Evolutionary conservation across 345 rosid genomes (phyloP).

Genomic region (Hibiscus trionum): DNA sequence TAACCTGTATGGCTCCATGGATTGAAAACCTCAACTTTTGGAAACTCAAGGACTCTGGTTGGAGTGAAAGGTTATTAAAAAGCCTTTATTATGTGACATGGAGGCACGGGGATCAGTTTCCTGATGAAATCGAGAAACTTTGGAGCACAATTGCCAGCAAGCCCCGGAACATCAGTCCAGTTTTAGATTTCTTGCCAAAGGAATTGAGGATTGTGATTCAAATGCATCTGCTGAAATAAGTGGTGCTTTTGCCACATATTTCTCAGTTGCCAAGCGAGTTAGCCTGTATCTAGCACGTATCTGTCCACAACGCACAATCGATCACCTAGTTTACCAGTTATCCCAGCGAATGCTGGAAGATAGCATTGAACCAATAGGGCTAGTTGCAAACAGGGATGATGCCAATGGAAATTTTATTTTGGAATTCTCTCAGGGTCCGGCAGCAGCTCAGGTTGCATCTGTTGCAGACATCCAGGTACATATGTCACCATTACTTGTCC

Average conservation of each 20-base stretch:
- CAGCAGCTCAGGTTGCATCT: conserved; percentile 58
- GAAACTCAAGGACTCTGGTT: conserved; percentile 98
- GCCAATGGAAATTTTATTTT: conserved; percentile 64
- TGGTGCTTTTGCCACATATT: conserved; percentile 99
- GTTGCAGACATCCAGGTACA: conserved; percentile 83
- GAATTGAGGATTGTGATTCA: conserved; percentile 97
- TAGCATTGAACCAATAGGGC: conserved; percentile 61
- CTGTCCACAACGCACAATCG: conserved; percentile 93
- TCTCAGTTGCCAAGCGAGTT: conserved; percentile 95
- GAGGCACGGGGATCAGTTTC: conserved; percentile 98
- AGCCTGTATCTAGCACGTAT: conserved; percentile 93
- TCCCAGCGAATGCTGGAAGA: conserved; percentile 94
- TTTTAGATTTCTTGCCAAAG: conserved; percentile 91
- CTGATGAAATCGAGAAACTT: conserved; percentile 97
- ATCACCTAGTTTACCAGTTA: conserved; percentile 92
- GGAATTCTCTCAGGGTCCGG: conserved; percentile 97
- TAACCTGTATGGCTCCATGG: conserved; percentile 99
- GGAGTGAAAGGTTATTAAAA: conserved; percentile 93
- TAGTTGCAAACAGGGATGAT: conserved; percentile 53
- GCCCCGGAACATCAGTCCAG: conserved; percentile 89
- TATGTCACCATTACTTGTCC: conserved; percentile 92
- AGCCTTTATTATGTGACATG: conserved; percentile 96
- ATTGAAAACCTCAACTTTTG: conserved; percentile 97
- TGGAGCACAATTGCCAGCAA: conserved; percentile 99
- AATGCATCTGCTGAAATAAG: conserved; percentile 97